Base-by-base conservation (phyloP, 768 basidiomycete genomes). In the Mycena leptocephala region DNA sequence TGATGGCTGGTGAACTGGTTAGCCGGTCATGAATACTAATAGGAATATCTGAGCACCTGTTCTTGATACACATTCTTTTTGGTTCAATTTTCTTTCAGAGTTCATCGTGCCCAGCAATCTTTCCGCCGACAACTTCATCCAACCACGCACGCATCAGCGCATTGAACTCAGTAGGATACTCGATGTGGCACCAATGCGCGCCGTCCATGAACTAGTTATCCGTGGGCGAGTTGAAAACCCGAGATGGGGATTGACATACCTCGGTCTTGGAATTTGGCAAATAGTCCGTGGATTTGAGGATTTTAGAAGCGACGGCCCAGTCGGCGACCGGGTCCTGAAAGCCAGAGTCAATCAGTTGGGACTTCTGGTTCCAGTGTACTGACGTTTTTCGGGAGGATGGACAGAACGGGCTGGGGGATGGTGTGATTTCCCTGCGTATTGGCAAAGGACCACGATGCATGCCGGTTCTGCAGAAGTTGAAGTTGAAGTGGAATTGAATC, bases 181-280 rank as follows among this genome's bases (percentile, higher is more conserved):
- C 94, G 24, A 95, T 84, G 43, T 94, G 94, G 10, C 89, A 85
- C 93, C 94, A 95, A 81, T 95, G 94, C 6, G 91, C 89, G 0
- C 90, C 90, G 9, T 84, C 80, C 70, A 94, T 83, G 3, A 86
- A 83, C 92, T 93, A 69, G 56, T 39, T 30, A 53, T 13, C 46
- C 32, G 35, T 51, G 5, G 26, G 37, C 32, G 20, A 59, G 24
- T 46, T 33, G 37, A 48, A 43, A 33, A 13, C 28, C 3, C 18
- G 18, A 24, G 30, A 48, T 11, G 46, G 14, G 22, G 7, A 20
- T 32, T 16, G 5, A 39, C 32, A 68, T 68, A 90, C 89, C 82
- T 88, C 80, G 3, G 85, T 86, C 13, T 84, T 87, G 9, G 88
- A 78, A 28, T 86, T 82, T 3, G 88, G 86, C 30, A 89, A 72